Base-by-base conservation (phyloP, 768 basidiomycete genomes). In the Leccinum ochraceum region DNA sequence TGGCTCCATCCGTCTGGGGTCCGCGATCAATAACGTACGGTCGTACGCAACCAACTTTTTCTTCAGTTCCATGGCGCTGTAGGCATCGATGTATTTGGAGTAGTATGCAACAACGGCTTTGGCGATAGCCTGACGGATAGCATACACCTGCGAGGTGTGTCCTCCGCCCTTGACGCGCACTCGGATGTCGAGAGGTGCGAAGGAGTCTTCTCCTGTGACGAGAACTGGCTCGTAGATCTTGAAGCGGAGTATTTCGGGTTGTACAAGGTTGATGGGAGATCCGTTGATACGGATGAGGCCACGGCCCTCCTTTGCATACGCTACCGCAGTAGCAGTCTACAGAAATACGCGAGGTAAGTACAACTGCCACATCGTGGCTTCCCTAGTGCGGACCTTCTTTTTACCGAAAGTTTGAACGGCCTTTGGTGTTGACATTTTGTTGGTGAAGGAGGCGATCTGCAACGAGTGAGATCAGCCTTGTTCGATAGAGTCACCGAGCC, bases 401-500 rank as follows among this genome's bases (percentile, higher is more conserved):
- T 98, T 98, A 79, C 96, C 96, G 81, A 98, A 98, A 65, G 94
- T 96, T 77, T 98, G 96, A 69, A 98, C 96, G 81, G 95, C 94
- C 81, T 93, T 92, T 66, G 79, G 77, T 69, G 81, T 73, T 73
- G 89, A 83, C 90, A 92, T 92, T 78, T 80, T 85, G 72, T 67
- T 60, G 62, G 55, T 62, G 63, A 55, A 63, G 69, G 62, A 52
- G 59, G 63, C 58, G 57, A 60, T 69, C 72, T 75, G 61, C 13
- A 50, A 49, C n/a, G 53, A 56, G 56, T 50, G 48, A 44, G 54
- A 59, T 74, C 58, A 74, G 72, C 46, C n/a, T 56, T 9, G 37
- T 49, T 53, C 44, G 56, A 39, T 30, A 22, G 13, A 6, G 26
- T 7, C 44, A 34, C 32, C 22, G 26, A 13, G 2, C 16, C 32